Conservation (phyloP, 495 filamentous ascomycete species). For the Aspergillus nidulans region DNA sequence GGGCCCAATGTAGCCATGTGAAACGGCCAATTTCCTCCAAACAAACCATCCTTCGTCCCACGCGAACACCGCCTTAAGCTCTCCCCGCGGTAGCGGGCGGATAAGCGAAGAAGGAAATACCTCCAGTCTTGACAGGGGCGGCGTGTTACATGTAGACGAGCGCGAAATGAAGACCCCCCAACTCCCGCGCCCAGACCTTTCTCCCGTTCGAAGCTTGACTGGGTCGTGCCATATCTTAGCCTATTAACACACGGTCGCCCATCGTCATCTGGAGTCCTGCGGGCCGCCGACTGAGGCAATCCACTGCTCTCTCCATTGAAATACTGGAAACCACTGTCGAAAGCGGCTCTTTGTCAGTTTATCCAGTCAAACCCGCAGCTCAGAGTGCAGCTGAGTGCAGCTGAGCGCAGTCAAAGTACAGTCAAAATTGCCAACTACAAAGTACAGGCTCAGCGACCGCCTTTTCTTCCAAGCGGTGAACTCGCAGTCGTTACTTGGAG, state of each 20-base stretch:
- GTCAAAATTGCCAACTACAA: not conserved
- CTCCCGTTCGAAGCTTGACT: constrained; percentile 9
- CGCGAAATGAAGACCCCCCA: constrained; percentile 5
- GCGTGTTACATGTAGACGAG: not conserved
- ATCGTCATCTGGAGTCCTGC: not conserved
- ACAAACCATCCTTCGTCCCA: not conserved
- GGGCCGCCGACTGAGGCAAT: not conserved
- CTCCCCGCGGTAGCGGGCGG: not conserved
- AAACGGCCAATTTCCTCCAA: not conserved
- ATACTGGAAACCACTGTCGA: too few relatives aligned
- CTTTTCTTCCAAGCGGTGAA: not conserved
- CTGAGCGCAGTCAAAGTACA: too few relatives aligned
- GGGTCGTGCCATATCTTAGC: not conserved
- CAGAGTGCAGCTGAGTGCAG: too few relatives aligned
- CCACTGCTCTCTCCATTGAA: too few relatives aligned
- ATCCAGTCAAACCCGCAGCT: too few relatives aligned
- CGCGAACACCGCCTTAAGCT: not conserved
- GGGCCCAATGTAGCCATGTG: not conserved
- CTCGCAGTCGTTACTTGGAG: constrained; percentile 1
- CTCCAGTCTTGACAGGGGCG: not conserved
- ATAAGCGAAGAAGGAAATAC: not conserved
- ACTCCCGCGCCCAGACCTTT: constrained; percentile 7
- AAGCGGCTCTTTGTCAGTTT: too few relatives aligned
- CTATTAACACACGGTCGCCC: too few relatives aligned
- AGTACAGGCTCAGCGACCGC: not conserved